Evolutionary conservation across 164 flowering plant species (phyloP).

Genomic region (Brasenia schreberi): DNA sequence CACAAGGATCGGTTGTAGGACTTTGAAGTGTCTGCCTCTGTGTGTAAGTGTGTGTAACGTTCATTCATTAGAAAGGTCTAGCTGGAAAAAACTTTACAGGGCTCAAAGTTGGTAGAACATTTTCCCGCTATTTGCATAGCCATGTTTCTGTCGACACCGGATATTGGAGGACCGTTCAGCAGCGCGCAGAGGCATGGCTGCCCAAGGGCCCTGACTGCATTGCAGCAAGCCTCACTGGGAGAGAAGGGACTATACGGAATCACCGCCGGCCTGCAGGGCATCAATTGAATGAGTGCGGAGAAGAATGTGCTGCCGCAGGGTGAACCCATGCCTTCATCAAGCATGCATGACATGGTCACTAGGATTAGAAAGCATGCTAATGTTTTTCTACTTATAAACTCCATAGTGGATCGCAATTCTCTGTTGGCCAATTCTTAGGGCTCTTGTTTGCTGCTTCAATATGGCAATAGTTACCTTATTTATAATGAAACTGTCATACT

Average conservation of each 20-base stretch:
- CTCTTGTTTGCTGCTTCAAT: too few relatives aligned
- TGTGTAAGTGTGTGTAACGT: too few relatives aligned
- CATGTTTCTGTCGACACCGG: constrained; percentile 75
- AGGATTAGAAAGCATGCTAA: constrained; percentile 9
- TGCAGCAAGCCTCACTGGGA: constrained; percentile 71
- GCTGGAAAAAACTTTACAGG: constrained; percentile 23
- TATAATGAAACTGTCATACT: too few relatives aligned
- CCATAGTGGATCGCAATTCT: too few relatives aligned
- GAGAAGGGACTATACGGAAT: constrained; percentile 61
- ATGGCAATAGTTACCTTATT: too few relatives aligned
- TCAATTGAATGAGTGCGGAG: constrained; percentile 60
- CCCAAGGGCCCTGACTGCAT: constrained; percentile 47
- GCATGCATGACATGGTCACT: constrained; percentile 18
- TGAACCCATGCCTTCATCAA: constrained; percentile 19
- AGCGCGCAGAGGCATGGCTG: constrained; percentile 78
- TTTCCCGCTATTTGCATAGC: constrained; percentile 68
- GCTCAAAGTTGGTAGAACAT: constrained; percentile 58
- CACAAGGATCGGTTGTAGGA: too few relatives aligned
- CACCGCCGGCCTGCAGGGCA: constrained; percentile 81
- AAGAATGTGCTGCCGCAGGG: constrained; percentile 65
- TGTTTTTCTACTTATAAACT: too few relatives aligned
- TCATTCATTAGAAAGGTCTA: too few relatives aligned
- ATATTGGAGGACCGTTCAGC: constrained; percentile 72
- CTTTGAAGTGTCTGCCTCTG: too few relatives aligned
- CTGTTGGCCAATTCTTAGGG: too few relatives aligned